Base-by-base conservation (phyloP, 2,329 filamentous ascomycete species). In the Phaeomoniella chlamydospora region DNA sequence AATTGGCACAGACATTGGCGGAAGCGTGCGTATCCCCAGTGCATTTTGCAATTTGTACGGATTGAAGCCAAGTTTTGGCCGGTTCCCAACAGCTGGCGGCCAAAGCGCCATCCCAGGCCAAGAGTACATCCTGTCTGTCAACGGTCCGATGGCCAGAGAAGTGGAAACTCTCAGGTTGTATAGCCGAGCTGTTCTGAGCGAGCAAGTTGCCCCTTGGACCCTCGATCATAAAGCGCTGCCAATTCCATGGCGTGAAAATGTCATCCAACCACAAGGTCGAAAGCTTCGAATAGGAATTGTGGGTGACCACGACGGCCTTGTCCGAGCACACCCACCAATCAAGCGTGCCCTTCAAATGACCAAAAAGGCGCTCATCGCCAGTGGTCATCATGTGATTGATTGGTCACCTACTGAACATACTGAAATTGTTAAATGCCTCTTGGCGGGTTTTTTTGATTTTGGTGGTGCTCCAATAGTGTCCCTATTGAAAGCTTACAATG, bases 1-100 rank as follows among this genome's bases (percentile, higher is more conserved):
- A 3, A 39, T 58, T 12, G 55, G 56, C 10, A 56, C 54, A 2
- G 62, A 65, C 39, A 65, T 65, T 26, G 46, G 51, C n/a, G 58
- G 57, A 5, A 55, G 51, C 35, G 53, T 61, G 30, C 48, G 58
- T 15, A 57, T 61, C 32, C 58, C 58, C 1, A 45, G 49, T 37
- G 50, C 53, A 2, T 61, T 55, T 39, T 58, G 53, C 44, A 44
- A 49, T 17, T 40, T 59, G 2, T 61, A 57, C 42, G 57, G 57
- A 2, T 41, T 61, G 18, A 62, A 61, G 36, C 57, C 58, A 3
- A 54, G 53, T 3, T 54, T 55, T 39, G 57, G 58, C 31, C 47
- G 56, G 9, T 55, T 60, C 40, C 57, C 57, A 5, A 44, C 15
- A 15, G 18, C 11, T 17, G 10, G 14, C 16, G n/a, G 14, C n/a